Evolutionary conservation across 371 early-diverging fungal species (phyloP), one percentile per base, ranked within the genome.

Genomic region (Mortierella sp.): DNA sequence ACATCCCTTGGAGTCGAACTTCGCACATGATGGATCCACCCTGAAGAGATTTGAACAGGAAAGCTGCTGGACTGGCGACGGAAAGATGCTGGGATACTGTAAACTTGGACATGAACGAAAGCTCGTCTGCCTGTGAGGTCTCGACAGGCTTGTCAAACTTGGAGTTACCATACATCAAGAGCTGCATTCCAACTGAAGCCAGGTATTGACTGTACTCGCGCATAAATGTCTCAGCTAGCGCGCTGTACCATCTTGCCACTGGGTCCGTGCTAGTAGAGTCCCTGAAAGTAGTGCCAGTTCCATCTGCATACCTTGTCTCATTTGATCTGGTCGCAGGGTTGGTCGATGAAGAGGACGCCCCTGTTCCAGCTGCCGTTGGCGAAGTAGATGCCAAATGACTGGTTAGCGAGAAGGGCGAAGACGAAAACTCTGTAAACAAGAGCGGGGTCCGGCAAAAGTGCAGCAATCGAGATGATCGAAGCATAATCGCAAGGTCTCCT

Each of bases 21-120:
- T 95, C 93, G 23, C 92, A 89, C 84, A 95, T 87, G 47, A 95
- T 84, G 0, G 90, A 88, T 0, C 93, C 93, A 6, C 88, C 89
- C 28, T 84, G 83, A 47, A 90, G 86, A 0, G 86, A 84, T 64
- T 91, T 92, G 48, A 89, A 82, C 51, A 92, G 70, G 68, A 92
- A 94, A 0, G 89, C 85, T 0, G 90, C 87, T 7, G 91, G 91
- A 11, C 87, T 87, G 1, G 84, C 72, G 9, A 88, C 75, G 16
- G 77, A 68, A 11, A 84, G 53, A 51, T 79, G 68, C 47, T 83
- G 75, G 5, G 84, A 82, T 16, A 83, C 81, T 16, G 80, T 77
- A 57, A 82, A 88, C 47, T 67, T 80, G 15, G 84, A 83, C 64
- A 81, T 67, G 83, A 84, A 74, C 37, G 75, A 65, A 12, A 70